Conservation (phyloP, 2,329 filamentous ascomycete genomes). For the Hymenoscyphus linearis region DNA sequence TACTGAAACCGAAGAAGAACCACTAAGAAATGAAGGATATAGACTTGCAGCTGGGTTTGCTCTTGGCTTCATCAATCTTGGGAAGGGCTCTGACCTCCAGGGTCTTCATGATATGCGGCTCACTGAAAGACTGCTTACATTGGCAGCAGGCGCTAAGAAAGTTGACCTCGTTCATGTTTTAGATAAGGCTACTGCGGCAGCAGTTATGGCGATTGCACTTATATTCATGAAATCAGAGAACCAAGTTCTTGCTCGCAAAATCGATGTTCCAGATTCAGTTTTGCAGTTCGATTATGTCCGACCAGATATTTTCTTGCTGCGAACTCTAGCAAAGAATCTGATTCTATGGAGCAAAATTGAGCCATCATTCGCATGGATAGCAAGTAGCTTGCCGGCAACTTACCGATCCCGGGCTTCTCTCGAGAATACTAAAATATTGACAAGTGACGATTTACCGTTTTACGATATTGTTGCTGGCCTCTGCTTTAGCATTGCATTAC, state of each 20-base stretch:
- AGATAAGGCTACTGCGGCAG: constrained; percentile 89
- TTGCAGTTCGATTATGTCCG: constrained; percentile 94
- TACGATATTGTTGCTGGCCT: constrained; percentile 89
- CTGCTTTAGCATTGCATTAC: constrained; percentile 72
- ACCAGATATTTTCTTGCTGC: constrained; percentile 84
- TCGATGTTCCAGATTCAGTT: constrained; percentile 85
- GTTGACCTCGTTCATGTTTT: constrained; percentile 89
- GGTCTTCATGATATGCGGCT: constrained; percentile 92
- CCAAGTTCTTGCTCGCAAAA: constrained; percentile 76
- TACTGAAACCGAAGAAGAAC: constrained; percentile 73
- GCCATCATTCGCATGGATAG: constrained; percentile 69
- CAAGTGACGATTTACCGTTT: constrained; percentile 81
- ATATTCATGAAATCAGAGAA: constrained; percentile 98
- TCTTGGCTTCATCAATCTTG: constrained; percentile 89
- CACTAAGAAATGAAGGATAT: constrained; percentile 90
- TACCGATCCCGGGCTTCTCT: constrained; percentile 62
- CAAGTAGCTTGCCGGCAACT: constrained; percentile 62
- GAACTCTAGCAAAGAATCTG: constrained; percentile 82
- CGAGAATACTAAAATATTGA: constrained; percentile 53
- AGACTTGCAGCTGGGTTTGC: constrained; percentile 90
- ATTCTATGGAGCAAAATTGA: constrained; percentile 88
- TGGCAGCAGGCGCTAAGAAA: constrained; percentile 84
- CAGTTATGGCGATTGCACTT: constrained; percentile 80
- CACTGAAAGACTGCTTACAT: constrained; percentile 77
- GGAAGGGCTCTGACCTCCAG: constrained; percentile 79